These are phyloP conservation scores for Candida sp. DNA, from an alignment of 1,139 yeast species.

Conservation along the genomic window DNA sequence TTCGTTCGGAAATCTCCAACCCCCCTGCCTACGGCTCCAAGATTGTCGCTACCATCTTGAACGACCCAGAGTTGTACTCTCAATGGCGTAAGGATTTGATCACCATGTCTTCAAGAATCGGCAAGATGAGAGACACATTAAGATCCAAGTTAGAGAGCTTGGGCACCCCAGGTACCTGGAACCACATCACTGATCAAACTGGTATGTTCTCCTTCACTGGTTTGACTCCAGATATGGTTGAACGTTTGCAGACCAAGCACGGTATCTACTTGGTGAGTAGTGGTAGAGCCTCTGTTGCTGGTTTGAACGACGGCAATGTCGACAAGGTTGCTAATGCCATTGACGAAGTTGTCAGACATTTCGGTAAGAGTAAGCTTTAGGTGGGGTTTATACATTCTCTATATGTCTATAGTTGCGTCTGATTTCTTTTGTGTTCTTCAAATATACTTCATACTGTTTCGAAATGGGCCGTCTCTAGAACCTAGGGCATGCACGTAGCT, in stretches of 20 bases:
- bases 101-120: conserved; percentile 89
- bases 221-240: conserved; percentile 77
- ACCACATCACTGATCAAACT: conserved; percentile 87
- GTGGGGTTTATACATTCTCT: background rate
- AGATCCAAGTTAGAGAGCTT: conserved; percentile 61
- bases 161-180: conserved; percentile 91
- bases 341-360: conserved; percentile 70
- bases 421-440: background rate
- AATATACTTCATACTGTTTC: background rate
- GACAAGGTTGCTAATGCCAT: conserved; percentile 81
- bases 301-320: conserved; percentile 83
- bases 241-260: conserved; percentile 74
- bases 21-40: conserved; percentile 98
- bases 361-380: conserved; percentile 16
- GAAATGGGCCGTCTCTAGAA: background rate
- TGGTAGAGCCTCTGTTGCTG: conserved; percentile 96
- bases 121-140: conserved; percentile 72
- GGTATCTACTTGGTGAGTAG: conserved; percentile 79
- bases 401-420: background rate
- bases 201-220: conserved; percentile 99
- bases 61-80: conserved; percentile 60
- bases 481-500: no score
- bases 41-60: conserved; percentile 79
- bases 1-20: conserved; percentile 87
- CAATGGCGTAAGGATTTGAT: conserved; percentile 91